These are phyloP conservation scores for Xylaria sp. DNA, from an alignment of 2,329 filamentous ascomycete species.

Conservation along the genomic window DNA sequence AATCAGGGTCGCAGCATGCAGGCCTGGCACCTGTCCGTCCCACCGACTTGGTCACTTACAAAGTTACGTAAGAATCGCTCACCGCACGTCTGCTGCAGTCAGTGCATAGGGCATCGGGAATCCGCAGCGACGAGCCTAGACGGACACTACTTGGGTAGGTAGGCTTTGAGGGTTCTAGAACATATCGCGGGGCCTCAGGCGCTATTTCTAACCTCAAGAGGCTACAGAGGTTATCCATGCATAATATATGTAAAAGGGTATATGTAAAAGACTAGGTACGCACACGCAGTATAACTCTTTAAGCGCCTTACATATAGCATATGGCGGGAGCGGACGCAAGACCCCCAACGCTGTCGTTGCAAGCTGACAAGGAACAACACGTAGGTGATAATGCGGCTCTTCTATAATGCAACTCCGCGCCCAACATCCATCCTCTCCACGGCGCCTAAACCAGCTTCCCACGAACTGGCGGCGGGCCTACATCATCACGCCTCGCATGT, in stretches of 20 bases:
- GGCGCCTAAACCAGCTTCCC: conserved; percentile 19
- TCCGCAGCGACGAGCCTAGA: neutral
- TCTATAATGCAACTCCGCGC: conserved; percentile 36
- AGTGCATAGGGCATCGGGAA: neutral
- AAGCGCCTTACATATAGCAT: conserved; percentile 4
- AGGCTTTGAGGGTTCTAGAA: neutral
- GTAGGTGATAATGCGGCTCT: conserved; percentile 35
- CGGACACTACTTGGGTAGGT: neutral
- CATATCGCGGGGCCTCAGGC: neutral
- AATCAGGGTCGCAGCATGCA: conserved; percentile 24
- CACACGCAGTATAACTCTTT: neutral
- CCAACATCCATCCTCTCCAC: conserved; percentile 22
- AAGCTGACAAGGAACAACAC: conserved; percentile 20
- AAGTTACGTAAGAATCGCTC: neutral
- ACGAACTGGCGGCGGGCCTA: conserved; percentile 18
- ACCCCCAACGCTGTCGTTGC: conserved; percentile 23
- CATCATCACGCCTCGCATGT: conserved; percentile 33
- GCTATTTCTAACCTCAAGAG: neutral
- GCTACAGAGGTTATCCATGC: neutral
- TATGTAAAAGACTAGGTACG: too few relatives aligned
- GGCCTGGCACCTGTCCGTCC: conserved; percentile 11
- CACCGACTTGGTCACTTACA: conserved; percentile 5
- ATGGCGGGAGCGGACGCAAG: neutral
- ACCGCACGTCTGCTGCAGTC: neutral
- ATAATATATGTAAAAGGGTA: too few relatives aligned